Evolutionary conservation across 2,329 filamentous ascomycete species (phyloP).

Genomic region (Gyromitra esculenta): DNA sequence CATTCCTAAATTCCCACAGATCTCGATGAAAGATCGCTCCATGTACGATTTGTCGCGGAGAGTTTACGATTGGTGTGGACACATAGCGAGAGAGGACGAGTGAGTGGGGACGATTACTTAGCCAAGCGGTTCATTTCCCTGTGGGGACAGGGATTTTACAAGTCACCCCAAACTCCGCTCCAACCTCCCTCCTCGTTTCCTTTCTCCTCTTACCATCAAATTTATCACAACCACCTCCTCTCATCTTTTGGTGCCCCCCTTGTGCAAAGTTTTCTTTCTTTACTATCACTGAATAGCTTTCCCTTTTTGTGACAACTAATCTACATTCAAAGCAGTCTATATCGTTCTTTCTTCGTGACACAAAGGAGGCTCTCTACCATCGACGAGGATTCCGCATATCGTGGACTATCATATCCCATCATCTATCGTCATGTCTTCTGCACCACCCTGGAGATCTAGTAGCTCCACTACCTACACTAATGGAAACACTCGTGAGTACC

Average conservation of each 20-base stretch:
- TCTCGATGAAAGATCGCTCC: constrained; percentile 24
- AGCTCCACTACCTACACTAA: constrained; percentile 47
- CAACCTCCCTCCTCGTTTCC: constrained; percentile 43
- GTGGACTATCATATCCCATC: constrained; percentile 7
- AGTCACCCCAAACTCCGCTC: constrained; percentile 49
- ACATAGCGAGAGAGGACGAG: background rate
- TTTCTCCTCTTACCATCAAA: constrained; percentile 33
- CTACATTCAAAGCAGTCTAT: constrained; percentile 39
- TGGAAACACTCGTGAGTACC: constrained; percentile 47
- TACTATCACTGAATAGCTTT: constrained; percentile 28
- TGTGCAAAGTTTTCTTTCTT: constrained; percentile 34
- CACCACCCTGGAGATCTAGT: constrained; percentile 50
- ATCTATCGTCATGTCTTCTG: constrained; percentile 47
- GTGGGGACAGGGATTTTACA: constrained; percentile 46
- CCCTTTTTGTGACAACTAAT: constrained; percentile 43
- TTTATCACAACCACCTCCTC: constrained; percentile 34
- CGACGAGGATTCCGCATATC: constrained; percentile 4
- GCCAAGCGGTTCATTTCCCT: constrained; percentile 33
- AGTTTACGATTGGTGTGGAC: constrained; percentile 26
- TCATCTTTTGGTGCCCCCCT: constrained; percentile 21
- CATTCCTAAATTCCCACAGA: constrained; percentile 1
- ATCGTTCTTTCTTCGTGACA: constrained; percentile 13
- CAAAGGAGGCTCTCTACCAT: constrained; percentile 15
- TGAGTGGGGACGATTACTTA: constrained; percentile 3
- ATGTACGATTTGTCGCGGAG: constrained; percentile 30